A percentile compares a stretch with the other conserved stretches of the same genome.
Evolutionary conservation across 2,329 filamentous ascomycete genomes (phyloP).

Genomic region (Lachnellula hyalina): DNA sequence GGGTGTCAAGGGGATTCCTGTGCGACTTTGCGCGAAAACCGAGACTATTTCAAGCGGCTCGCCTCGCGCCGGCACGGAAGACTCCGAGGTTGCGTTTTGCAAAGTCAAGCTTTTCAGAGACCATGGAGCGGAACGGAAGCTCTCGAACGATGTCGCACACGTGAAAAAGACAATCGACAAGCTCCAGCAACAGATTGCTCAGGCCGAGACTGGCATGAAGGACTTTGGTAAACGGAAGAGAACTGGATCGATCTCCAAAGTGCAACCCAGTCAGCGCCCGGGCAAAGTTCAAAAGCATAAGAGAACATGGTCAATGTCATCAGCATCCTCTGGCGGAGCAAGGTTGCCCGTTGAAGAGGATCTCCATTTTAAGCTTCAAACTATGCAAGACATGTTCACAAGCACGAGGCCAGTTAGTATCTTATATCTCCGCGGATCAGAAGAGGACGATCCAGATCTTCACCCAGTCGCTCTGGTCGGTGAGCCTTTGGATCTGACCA

Average conservation of each 20-base stretch:
- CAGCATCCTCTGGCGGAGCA: constrained; percentile 57
- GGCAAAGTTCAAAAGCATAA: constrained; percentile 90
- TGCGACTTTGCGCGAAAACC: constrained; percentile 88
- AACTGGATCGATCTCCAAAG: constrained; percentile 41
- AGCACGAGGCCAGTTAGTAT: constrained; percentile 75
- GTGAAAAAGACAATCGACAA: constrained; percentile 97
- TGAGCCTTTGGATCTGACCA: constrained; percentile 56
- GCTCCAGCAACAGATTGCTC: constrained; percentile 85
- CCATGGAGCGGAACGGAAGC: constrained; percentile 89
- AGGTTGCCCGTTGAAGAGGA: constrained; percentile 65
- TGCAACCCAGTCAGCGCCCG: constrained; percentile 49
- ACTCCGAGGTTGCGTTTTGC: constrained; percentile 80
- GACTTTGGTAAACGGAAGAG: constrained; percentile 62
- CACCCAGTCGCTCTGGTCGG: constrained; percentile 71
- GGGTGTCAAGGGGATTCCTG: constrained; percentile 94
- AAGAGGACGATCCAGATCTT: constrained; percentile 72
- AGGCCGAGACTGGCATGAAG: constrained; percentile 64
- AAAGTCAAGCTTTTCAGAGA: constrained; percentile 97
- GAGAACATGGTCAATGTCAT: constrained; percentile 92
- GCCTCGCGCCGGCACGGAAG: constrained; percentile 40
- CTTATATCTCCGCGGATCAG: constrained; percentile 70
- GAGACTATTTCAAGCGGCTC: constrained; percentile 55
- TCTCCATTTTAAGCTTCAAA: constrained; percentile 70
- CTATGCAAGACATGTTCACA: constrained; percentile 81
- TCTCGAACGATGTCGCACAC: constrained; percentile 90